These are phyloP conservation scores for Sisymbrium irio DNA, from an alignment of 345 rosid genomes.

Conservation along the genomic window DNA sequence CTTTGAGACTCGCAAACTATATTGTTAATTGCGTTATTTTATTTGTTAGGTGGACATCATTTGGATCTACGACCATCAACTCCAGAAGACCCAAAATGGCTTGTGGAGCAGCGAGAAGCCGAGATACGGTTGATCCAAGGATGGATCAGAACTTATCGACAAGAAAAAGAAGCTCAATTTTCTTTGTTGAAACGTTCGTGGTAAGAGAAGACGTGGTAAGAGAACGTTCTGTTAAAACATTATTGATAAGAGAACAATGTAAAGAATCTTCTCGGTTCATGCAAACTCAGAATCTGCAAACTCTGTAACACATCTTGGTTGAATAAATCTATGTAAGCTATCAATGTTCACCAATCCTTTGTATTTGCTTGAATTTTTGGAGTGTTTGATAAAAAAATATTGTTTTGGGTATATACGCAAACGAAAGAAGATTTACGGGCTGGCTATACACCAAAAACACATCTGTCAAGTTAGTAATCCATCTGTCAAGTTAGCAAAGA, in stretches of 20 bases:
- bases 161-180: conserved; percentile 37
- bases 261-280: background rate
- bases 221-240: background rate
- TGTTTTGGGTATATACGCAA: background rate
- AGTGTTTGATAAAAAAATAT: background rate
- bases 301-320: conserved; percentile 8
- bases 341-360: background rate
- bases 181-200: conserved; percentile 33
- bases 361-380: background rate
- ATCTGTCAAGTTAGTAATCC: background rate
- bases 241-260: background rate
- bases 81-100: conserved; percentile 73
- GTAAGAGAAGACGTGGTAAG: background rate
- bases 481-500: background rate
- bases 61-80: conserved; percentile 75
- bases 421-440: conserved; percentile 17
- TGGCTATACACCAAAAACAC: conserved; percentile 26
- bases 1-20: background rate
- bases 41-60: conserved; percentile 75
- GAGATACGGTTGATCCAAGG: conserved; percentile 69
- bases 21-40: background rate
- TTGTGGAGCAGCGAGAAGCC: conserved; percentile 64
- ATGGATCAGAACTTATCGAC: conserved; percentile 55
- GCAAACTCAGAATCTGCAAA: background rate
- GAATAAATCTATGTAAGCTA: conserved; percentile 10